Evolutionary conservation across 2,329 filamentous ascomycete species (phyloP).

Genomic region (Alternaria viburni): DNA sequence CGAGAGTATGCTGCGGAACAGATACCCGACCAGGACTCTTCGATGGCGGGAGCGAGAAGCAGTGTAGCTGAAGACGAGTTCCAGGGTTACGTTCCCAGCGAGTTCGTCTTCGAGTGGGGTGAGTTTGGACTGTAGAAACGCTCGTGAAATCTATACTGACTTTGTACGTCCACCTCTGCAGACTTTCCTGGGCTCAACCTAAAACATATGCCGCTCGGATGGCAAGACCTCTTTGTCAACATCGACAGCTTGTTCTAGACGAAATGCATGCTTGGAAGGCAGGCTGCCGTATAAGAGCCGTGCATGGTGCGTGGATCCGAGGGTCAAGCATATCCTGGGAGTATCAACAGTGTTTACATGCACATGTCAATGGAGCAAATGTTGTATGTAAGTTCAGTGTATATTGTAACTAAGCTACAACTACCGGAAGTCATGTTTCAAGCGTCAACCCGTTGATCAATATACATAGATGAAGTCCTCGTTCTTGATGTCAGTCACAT

Average conservation of each 20-base stretch:
- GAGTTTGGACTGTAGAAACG: not conserved
- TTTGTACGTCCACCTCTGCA: not conserved
- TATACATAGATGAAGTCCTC: conserved; percentile 69
- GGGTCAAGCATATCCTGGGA: not conserved
- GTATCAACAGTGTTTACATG: not conserved
- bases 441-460: not conserved
- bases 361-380: not conserved
- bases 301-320: not conserved
- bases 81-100: conserved; percentile 61
- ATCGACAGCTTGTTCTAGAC: conserved; percentile 44
- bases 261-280: not conserved
- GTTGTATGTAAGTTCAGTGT: not conserved
- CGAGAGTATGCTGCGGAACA: conserved; percentile 41
- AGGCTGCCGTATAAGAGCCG: not conserved
- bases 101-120: conserved; percentile 64
- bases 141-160: not conserved
- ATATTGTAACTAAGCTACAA: not conserved
- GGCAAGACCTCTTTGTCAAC: conserved; percentile 58
- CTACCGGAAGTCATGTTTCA: not conserved
- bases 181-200: conserved; percentile 62
- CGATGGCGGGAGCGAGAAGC: conserved; percentile 2
- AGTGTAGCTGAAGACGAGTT: conserved; percentile 54
- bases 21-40: conserved; percentile 2
- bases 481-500: conserved; percentile 66
- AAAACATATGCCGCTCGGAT: conserved; percentile 56